phyloP scores from a whole-genome alignment of 106 monocot genomes.

The Allium fistulosum region DNA sequence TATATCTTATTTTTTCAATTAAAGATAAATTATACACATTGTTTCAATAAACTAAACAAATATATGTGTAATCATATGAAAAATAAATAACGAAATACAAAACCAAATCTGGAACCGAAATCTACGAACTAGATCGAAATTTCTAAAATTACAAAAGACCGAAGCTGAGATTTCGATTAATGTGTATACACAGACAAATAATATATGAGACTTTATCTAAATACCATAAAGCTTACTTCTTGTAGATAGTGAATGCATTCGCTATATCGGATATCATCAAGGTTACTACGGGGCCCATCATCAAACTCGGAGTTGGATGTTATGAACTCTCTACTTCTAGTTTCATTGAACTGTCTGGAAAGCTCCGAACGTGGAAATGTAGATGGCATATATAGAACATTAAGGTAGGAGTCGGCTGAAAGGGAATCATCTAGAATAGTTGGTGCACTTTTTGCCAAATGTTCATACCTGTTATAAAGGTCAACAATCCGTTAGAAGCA shows the following conservation, averaged over 20 bases:
- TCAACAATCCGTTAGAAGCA: neutral
- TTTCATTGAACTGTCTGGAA: constrained; percentile 36
- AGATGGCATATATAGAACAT: constrained; percentile 86
- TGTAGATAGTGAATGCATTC: constrained; percentile 91
- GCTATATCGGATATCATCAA: constrained; percentile 63
- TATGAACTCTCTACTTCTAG: constrained; percentile 18
- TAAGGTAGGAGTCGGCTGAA: constrained; percentile 89
- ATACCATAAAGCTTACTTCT: constrained; percentile 48
- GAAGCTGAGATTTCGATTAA: too few relatives aligned
- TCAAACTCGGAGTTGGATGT: constrained; percentile 38
- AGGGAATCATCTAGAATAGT: constrained; percentile 93
- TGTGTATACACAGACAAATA: too few relatives aligned
- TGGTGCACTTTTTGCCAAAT: constrained; percentile 80
- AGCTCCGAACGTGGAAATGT: constrained; percentile 84
- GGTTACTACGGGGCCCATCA: constrained; percentile 75
- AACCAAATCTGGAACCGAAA: too few relatives aligned
- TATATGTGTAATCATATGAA: too few relatives aligned
- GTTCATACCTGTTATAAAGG: constrained; percentile 67
- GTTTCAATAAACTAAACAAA: too few relatives aligned
- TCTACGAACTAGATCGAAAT: too few relatives aligned
- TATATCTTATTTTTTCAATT: too few relatives aligned
- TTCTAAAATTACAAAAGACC: too few relatives aligned
- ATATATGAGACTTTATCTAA: neutral
- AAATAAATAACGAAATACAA: too few relatives aligned
- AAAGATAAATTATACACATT: too few relatives aligned